Evolutionary conservation across 192 early-diverging fungal species (phyloP), one percentile per base, ranked within the genome.

Genomic region (Paraglomus occultum): DNA sequence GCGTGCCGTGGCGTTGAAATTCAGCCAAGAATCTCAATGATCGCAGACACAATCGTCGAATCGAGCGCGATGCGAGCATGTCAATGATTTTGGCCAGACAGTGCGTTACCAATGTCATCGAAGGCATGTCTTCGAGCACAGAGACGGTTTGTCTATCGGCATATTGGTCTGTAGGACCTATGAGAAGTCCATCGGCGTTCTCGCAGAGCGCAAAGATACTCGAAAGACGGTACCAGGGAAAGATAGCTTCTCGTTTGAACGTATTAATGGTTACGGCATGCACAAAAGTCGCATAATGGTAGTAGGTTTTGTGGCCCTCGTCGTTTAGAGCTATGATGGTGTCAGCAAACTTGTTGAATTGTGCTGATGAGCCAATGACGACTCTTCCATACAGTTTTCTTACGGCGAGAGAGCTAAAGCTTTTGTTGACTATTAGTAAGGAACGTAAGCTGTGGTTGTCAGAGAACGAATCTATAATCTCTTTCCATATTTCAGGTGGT

Each of bases 381-480:
- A 62, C 39, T 44, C 10, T 62, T 20, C 18, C 42, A 18, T 62
- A 62, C 15, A 62, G 59, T 40, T 45, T 62, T 20, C 59, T 17
- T 43, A 44, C 59, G 14, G 59, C 59, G 39, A 62, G 44, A 43
- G 31, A 38, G 12, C 42, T 62, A 44, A 62, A 62, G 10, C 17
- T 44, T 62, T 62, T 62, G 39, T 62, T 62, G 59, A 62, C 59
- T 22, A 62, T n/a, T 43, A 62, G 43, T 62, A 62, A 62, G 40
- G 59, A 62, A 44, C 59, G 59, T 62, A 62, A 9, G 15, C 17
- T 62, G 20, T 12, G 6, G 17, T 62, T 20, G 20, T 62, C 59
- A 43, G 59, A 62, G 43, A 62, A 62, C 17, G 39, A 62, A 44
- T 62, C 59, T 43, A 62, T 39, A 43, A 62, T 62, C 59, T 62